These are phyloP conservation scores for Turnera subulata DNA, from an alignment of 345 rosid genomes.

Conservation along the genomic window DNA sequence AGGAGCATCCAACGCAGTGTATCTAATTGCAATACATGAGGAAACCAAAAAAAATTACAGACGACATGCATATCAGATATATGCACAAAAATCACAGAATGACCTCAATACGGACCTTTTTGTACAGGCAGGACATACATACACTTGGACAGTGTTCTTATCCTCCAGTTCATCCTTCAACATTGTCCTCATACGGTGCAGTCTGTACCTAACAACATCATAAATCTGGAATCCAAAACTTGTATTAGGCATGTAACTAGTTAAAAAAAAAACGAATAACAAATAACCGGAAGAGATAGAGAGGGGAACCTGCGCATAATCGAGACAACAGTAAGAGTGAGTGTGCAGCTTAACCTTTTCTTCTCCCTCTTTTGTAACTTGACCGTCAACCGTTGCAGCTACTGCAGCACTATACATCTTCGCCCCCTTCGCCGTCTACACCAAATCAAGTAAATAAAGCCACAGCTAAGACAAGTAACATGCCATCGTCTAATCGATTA, in stretches of 20 bases:
- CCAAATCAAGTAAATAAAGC: conserved; percentile 3
- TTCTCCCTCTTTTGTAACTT: conserved; percentile 50
- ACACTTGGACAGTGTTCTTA: conserved; percentile 87
- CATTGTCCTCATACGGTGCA: conserved; percentile 71
- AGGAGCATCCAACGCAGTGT: conserved; percentile 82
- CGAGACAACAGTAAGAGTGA: conserved; percentile 85
- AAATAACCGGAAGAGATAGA: neutral
- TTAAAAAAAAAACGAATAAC: neutral
- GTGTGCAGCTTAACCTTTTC: conserved; percentile 85
- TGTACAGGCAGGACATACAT: conserved; percentile 81
- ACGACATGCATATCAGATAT: neutral
- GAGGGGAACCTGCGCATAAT: conserved; percentile 72
- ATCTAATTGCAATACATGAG: conserved; percentile 45
- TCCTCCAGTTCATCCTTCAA: conserved; percentile 80
- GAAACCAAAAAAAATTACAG: neutral
- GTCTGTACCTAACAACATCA: conserved; percentile 71
- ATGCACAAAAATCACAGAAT: neutral
- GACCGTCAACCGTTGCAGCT: conserved; percentile 63
- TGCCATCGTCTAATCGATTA: no score
- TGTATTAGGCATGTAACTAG: conserved; percentile 3
- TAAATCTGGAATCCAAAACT: conserved; percentile 50
- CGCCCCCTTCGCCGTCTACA: conserved; percentile 81
- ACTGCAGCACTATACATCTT: conserved; percentile 76
- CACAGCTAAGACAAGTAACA: no score
- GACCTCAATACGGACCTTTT: conserved; percentile 47